Percentiles rank a stretch among this genome's conserved stretches.
These are phyloP conservation scores for Fusarium agapanthi DNA, from an alignment of 2,329 filamentous ascomycete species.

Conservation along the genomic window DNA sequence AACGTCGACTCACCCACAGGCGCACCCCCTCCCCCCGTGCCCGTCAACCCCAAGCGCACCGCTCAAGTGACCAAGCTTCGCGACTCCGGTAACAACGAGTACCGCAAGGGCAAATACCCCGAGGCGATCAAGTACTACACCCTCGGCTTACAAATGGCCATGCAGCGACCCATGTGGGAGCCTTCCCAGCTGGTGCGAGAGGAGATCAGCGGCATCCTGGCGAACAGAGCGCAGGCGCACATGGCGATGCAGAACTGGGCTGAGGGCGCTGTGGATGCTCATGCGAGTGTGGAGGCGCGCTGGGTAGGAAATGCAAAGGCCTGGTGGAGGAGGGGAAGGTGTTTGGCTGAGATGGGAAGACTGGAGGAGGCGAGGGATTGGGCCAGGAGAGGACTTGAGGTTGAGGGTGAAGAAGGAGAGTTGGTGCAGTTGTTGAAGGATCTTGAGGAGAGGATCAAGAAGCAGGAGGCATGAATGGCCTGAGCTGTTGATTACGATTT, in stretches of 20 bases:
- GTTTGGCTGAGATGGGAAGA: constrained; percentile 89
- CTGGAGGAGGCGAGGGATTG: constrained; percentile 83
- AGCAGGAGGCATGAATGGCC: constrained; percentile 45
- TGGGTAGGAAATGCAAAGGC: constrained; percentile 89
- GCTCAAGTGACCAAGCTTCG: constrained; percentile 90
- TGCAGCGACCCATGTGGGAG: constrained; percentile 86
- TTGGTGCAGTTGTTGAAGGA: constrained; percentile 71
- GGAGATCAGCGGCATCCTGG: constrained; percentile 81
- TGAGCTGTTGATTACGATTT: not conserved
- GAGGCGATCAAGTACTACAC: constrained; percentile 85
- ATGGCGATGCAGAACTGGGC: constrained; percentile 86
- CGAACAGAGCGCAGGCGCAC: constrained; percentile 89
- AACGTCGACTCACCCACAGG: constrained; percentile 60
- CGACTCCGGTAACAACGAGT: constrained; percentile 84
- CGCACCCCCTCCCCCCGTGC: constrained; percentile 85
- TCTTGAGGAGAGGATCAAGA: constrained; percentile 59
- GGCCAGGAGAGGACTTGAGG: constrained; percentile 80
- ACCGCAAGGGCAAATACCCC: constrained; percentile 77
- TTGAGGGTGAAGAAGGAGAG: constrained; percentile 77
- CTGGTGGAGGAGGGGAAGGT: constrained; percentile 89
- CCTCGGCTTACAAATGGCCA: constrained; percentile 90
- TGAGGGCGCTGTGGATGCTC: constrained; percentile 86
- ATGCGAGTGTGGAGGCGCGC: constrained; percentile 88
- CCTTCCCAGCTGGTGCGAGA: constrained; percentile 83
- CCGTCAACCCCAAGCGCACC: constrained; percentile 90